Evolutionary conservation across 1,284 basidiomycete species (phyloP), one percentile per base, ranked within the genome.

Genomic region (Psilocybe mexicana): DNA sequence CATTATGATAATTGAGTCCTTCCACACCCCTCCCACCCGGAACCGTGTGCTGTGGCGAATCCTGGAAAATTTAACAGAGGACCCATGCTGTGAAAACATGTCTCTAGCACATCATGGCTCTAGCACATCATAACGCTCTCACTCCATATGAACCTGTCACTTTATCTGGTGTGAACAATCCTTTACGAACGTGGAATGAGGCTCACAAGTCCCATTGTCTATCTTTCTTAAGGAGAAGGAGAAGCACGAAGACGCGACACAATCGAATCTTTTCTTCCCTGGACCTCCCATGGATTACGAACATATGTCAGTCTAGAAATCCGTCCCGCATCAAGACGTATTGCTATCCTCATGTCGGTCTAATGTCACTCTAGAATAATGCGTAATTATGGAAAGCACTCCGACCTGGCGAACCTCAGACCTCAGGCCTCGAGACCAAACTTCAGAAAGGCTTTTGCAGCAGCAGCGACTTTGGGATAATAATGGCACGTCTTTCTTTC

Each of bases 71-170:
- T 33, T 10, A 44, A 43, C 25, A 44, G 35, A 43, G 4, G 30
- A 18, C 25, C 28, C 26, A 36, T 11, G 30, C 30, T 24, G 47
- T 26, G n/a, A 26, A 44, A 44, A 26, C 18, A 35, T 53, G 43
- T 7, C 44, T 53, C 52, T 53, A 42, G 52, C 14, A 28, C 36
- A 23, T 28, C 28, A 18, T 18, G 18, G 18, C 18, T 18, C 18
- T 18, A 18, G 18, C 18, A 18, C 38, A 40, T 35, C 14, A 30
- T 18, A 18, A 18, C 18, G 18, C 36, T 43, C 28, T 25, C 30
- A 43, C 53, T 48, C 52, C 57, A 46, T 53, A 49, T 45, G 52
- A 49, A 48, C 46, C 28, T 43, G 57, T 58, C 55, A 57, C 14
- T 43, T 18, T 25, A 38, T 28, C 7, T 1, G 23, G 52, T 50